phyloP scores from a whole-genome alignment of 805 yeast species.

The Pichia gijzeniarum region DNA sequence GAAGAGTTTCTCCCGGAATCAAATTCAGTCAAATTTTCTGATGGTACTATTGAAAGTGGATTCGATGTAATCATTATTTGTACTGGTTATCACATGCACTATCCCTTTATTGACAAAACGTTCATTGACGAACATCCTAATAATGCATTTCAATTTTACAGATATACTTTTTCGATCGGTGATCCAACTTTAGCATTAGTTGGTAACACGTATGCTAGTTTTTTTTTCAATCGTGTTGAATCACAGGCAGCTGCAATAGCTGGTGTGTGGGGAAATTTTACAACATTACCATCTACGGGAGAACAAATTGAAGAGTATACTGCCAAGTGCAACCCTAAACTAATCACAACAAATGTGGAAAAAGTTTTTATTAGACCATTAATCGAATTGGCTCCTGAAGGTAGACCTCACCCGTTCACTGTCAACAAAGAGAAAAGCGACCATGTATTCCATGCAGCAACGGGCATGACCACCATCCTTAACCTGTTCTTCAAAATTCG shows the following conservation, averaged over 20 bases:
- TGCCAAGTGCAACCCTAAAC: background rate
- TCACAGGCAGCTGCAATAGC: conserved; percentile 46
- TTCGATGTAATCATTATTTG: conserved; percentile 42
- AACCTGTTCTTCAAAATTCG: conserved; percentile 13
- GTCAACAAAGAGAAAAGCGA: conserved; percentile 13
- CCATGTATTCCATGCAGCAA: conserved; percentile 12
- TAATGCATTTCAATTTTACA: conserved; percentile 16
- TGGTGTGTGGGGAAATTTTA: conserved; percentile 45
- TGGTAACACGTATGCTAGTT: conserved; percentile 37
- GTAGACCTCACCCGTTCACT: conserved; percentile 18
- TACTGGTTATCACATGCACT: conserved; percentile 45
- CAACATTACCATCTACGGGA: conserved; percentile 34
- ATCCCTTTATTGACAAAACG: conserved; percentile 32
- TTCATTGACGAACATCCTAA: conserved; percentile 8
- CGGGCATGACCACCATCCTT: conserved; percentile 8
- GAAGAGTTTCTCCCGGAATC: conserved; percentile 15
- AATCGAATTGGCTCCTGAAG: conserved; percentile 5
- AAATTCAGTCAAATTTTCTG: conserved; percentile 25
- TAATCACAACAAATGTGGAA: conserved; percentile 4
- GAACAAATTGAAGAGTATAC: conserved; percentile 31
- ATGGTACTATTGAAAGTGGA: conserved; percentile 27
- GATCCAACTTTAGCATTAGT: conserved; percentile 40
- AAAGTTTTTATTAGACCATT: conserved; percentile 15
- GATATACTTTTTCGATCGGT: conserved; percentile 33
- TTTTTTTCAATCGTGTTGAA: conserved; percentile 45